Conservation (phyloP, 148 eudicot species). For the Rhododendron molle region DNA sequence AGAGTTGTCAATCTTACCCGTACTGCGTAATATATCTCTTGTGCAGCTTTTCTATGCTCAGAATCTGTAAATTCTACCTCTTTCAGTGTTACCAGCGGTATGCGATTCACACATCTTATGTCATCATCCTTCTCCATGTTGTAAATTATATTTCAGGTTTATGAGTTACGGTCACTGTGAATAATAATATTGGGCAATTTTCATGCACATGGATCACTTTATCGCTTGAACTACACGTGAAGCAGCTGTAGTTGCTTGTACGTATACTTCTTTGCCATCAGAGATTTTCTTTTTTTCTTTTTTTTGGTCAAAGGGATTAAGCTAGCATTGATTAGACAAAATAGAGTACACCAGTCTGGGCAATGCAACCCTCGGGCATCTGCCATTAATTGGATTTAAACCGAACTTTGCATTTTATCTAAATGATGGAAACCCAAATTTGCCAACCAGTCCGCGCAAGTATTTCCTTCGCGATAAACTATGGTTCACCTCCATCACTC, state of each 20-base stretch:
- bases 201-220: neutral
- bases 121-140: slow-evolving; percentile 9
- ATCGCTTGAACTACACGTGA: slow-evolving; percentile 5
- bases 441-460: too few relatives aligned
- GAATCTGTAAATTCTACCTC: slow-evolving; percentile 32
- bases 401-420: too few relatives aligned
- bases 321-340: too few relatives aligned
- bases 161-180: slow-evolving; percentile 18
- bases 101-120: neutral
- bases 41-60: slow-evolving; percentile 8
- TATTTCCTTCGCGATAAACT: too few relatives aligned
- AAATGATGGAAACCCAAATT: too few relatives aligned
- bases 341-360: too few relatives aligned
- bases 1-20: slow-evolving; percentile 55
- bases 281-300: neutral
- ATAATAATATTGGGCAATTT: slow-evolving; percentile 9
- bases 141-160: slow-evolving; percentile 18
- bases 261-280: neutral
- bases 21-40: slow-evolving; percentile 45
- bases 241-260: neutral
- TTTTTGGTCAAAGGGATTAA: too few relatives aligned
- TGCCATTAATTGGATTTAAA: too few relatives aligned
- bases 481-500: too few relatives aligned
- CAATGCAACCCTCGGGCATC: too few relatives aligned
- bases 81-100: neutral